Evolutionary conservation across 2,329 filamentous ascomycete genomes (phyloP).

Genomic region (Mycosphaerella sp.): DNA sequence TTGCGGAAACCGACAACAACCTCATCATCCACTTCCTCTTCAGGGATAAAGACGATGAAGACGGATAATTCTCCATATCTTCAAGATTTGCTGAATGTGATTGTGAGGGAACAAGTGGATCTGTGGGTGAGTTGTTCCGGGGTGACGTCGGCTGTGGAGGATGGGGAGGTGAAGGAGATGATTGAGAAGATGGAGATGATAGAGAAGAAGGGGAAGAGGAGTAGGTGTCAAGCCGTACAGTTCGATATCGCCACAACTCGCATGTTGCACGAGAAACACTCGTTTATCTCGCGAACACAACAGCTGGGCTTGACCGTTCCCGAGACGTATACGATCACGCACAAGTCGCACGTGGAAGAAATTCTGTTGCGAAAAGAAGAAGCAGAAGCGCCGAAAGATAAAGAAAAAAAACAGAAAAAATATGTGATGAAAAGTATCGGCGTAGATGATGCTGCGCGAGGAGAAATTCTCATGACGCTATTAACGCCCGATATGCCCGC

Average conservation of each 20-base stretch:
- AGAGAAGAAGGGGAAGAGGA: too few species aligned
- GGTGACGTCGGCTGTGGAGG: slow-evolving; percentile 59
- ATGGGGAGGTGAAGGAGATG: slow-evolving; percentile 58
- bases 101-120: slow-evolving; percentile 56
- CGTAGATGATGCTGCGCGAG: slow-evolving; percentile 54
- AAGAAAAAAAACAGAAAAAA: too few species aligned
- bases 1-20: slow-evolving; percentile 34
- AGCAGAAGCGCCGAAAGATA: too few species aligned
- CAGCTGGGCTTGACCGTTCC: slow-evolving; percentile 47
- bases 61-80: too few species aligned
- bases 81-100: slow-evolving; percentile 51
- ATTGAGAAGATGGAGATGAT: slow-evolving; percentile 55
- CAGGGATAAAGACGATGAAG: too few species aligned
- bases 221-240: slow-evolving; percentile 62
- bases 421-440: slow-evolving; percentile 64
- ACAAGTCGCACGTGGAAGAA: slow-evolving; percentile 8
- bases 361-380: too few species aligned
- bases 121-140: slow-evolving; percentile 70
- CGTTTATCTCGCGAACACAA: slow-evolving; percentile 56
- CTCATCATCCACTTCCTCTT: slow-evolving; percentile 9
- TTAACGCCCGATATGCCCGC: slow-evolving; percentile 53
- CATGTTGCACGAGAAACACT: slow-evolving; percentile 58
- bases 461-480: slow-evolving; percentile 52
- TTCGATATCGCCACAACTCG: slow-evolving; percentile 53
- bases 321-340: slow-evolving; percentile 45